These are phyloP conservation scores for Hymenoscyphus occultus DNA, from an alignment of 2,329 filamentous ascomycete species.

Conservation along the genomic window DNA sequence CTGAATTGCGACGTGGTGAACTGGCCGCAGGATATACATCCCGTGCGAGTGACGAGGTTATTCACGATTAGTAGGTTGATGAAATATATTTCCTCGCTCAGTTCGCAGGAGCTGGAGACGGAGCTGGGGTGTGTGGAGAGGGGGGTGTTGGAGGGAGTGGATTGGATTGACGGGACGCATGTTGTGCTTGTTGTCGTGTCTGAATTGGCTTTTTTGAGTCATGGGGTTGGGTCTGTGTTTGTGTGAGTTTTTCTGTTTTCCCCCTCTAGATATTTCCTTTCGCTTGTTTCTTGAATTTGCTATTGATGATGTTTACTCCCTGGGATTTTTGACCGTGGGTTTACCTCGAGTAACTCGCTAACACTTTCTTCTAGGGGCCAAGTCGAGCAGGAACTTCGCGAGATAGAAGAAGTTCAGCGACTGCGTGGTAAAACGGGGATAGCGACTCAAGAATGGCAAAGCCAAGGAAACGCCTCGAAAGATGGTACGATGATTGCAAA, in stretches of 20 bases:
- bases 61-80: conserved; percentile 52
- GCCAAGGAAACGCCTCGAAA: background rate
- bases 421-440: conserved; percentile 12
- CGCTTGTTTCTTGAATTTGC: background rate
- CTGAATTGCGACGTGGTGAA: conserved; percentile 48
- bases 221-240: conserved; percentile 47
- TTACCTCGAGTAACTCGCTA: background rate
- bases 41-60: conserved; percentile 49
- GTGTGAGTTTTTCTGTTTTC: conserved; percentile 20
- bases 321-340: too few species aligned
- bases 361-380: conserved; percentile 25
- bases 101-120: conserved; percentile 12
- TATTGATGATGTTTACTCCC: background rate
- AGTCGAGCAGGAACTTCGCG: conserved; percentile 47
- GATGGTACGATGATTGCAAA: conserved; percentile 17
- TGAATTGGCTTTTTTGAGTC: conserved; percentile 42
- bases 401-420: conserved; percentile 44
- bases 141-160: conserved; percentile 42
- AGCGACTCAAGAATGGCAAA: conserved; percentile 20
- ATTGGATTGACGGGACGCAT: conserved; percentile 54
- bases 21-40: conserved; percentile 49
- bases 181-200: conserved; percentile 50
- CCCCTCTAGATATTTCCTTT: background rate
- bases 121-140: conserved; percentile 1
- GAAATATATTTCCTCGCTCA: conserved; percentile 46